Evolutionary conservation across 2,329 filamentous ascomycete genomes (phyloP).

Genomic region (Fusarium penzigii): DNA sequence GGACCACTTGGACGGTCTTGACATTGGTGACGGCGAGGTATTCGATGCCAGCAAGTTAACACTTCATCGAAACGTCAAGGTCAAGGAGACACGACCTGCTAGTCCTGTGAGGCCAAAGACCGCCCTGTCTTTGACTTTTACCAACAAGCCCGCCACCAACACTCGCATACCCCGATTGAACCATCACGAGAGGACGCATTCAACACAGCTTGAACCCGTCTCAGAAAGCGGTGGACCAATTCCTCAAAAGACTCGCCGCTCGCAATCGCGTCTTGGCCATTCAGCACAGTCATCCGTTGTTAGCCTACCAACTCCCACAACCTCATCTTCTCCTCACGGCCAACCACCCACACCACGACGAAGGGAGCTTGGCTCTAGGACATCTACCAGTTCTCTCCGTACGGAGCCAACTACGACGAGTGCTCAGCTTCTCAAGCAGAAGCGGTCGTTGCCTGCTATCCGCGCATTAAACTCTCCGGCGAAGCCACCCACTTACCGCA

Average conservation of each 20-base stretch:
- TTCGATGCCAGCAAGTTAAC: slow-evolving; percentile 81
- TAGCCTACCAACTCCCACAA: slow-evolving; percentile 62
- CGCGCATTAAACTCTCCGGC: slow-evolving; percentile 51
- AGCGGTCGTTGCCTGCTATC: slow-evolving; percentile 65
- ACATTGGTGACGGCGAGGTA: slow-evolving; percentile 80
- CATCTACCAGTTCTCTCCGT: slow-evolving; percentile 55
- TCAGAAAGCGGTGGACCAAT: slow-evolving; percentile 83
- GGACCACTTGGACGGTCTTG: slow-evolving; percentile 83
- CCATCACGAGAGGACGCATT: slow-evolving; percentile 69
- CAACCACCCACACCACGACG: slow-evolving; percentile 62
- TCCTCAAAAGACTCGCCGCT: slow-evolving; percentile 56
- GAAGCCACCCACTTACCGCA: slow-evolving; percentile 49
- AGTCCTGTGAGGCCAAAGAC: slow-evolving; percentile 73
- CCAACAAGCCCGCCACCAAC: slow-evolving; percentile 63
- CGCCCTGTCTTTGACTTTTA: slow-evolving; percentile 87
- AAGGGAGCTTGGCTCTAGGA: slow-evolving; percentile 58
- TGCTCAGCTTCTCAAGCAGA: slow-evolving; percentile 64
- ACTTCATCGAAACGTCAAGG: slow-evolving; percentile 87
- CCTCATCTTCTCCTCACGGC: slow-evolving; percentile 54
- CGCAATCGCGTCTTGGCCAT: slow-evolving; percentile 69
- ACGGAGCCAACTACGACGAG: slow-evolving; percentile 65
- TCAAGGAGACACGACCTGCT: slow-evolving; percentile 69
- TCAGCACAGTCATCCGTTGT: slow-evolving; percentile 68
- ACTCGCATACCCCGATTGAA: slow-evolving; percentile 81
- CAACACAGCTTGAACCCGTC: slow-evolving; percentile 80